Percentiles rank a stretch among this genome's conserved stretches.
Conservation (phyloP, 2,329 filamentous ascomycete species). For the Ophiostoma populinum region DNA sequence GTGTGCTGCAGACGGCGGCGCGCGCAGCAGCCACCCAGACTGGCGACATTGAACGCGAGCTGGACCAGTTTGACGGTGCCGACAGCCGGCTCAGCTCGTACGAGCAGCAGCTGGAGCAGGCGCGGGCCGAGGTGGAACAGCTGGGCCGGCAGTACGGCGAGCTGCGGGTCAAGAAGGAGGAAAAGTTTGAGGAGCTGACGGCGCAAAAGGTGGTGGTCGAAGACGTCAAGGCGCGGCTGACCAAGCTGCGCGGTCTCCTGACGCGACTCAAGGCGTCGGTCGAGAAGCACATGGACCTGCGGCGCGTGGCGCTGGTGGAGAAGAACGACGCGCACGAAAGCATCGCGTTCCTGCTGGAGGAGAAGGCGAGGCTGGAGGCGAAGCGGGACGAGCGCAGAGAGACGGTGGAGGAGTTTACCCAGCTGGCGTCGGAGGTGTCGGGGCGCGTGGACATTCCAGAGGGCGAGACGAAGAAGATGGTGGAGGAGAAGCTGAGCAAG, state of each 20-base stretch:
- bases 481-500: conserved; percentile 35
- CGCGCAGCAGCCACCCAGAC: conserved; percentile 46
- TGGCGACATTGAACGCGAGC: conserved; percentile 32
- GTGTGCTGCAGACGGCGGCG: conserved; percentile 30
- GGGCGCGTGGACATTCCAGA: conserved; percentile 44
- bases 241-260: background rate
- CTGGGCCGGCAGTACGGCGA: conserved; percentile 38
- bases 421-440: conserved; percentile 34
- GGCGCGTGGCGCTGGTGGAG: conserved; percentile 34
- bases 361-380: conserved; percentile 20
- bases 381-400: conserved; percentile 29
- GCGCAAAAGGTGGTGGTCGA: conserved; percentile 18
- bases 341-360: conserved; percentile 24
- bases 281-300: conserved; percentile 20
- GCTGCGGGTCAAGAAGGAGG: conserved; percentile 29
- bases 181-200: conserved; percentile 27
- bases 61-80: conserved; percentile 50
- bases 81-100: conserved; percentile 48
- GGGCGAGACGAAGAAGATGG: conserved; percentile 41
- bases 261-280: conserved; percentile 8
- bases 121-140: conserved; percentile 25
- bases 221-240: background rate
- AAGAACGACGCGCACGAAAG: conserved; percentile 36
- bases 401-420: conserved; percentile 34
- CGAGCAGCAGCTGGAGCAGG: conserved; percentile 37